Evolutionary conservation across 2,329 filamentous ascomycete genomes (phyloP), one percentile per base, ranked within the genome.

Genomic region (Alternaria sp.): DNA sequence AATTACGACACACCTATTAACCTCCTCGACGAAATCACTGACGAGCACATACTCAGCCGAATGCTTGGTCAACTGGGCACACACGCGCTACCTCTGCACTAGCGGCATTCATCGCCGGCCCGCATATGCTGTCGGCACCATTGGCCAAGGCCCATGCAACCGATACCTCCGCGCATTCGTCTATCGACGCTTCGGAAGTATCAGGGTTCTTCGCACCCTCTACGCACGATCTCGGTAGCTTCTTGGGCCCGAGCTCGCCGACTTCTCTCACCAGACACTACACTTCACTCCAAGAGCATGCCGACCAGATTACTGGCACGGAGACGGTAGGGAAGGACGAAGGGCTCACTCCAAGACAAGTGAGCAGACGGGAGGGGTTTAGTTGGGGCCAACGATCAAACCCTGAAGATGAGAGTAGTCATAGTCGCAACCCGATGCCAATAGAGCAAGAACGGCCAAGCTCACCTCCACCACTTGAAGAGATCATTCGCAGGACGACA

Each of bases 281-380:
- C 51, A 63, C 58, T 26, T 65, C 72, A 33, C 54, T 74, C 3
- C 67, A 70, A 52, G 68, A 75, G 10, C 72, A 76, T 58, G 69
- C 68, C 21, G 57, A 69, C 36, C 54, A 61, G 13, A 28, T 67
- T 4, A 51, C 53, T 17, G 49, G 39, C 26, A 57, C 39, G 0
- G 24, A 53, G 17, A 7, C 58, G 9, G 55, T 46, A 4, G 37
- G 44, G 2, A 54, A 56, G 6, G 54, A 58, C 26, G 41, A 51
- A 14, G 57, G 31, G 9, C 46, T 58, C 7, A 67, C 65, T 11
- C 67, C 68, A 7, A 63, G 61, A 21, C 56, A 61, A 14, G 66
- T 62, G 8, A 50, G 45, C n/a, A 62, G 72, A 52, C 69, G 72
- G 14, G 67, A 70, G 40, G 69, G 70, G 28, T 70, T 74, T n/a